Base-by-base conservation (phyloP, 129 eudicot species). In the Artemisia annua region DNA sequence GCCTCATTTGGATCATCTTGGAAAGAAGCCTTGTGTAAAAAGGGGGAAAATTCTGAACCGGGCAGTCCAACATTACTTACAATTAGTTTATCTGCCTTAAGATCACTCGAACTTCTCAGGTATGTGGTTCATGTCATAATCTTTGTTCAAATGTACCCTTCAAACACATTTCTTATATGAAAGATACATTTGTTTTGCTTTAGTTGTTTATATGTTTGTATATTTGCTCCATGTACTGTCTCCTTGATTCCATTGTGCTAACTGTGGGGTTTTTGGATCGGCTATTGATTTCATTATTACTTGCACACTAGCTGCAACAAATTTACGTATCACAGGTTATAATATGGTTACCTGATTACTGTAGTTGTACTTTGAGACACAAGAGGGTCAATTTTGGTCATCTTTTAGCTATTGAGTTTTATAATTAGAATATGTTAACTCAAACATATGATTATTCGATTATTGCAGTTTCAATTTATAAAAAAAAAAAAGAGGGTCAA, bases 61-160 rank as follows among this genome's bases (percentile, higher is more conserved):
- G 98, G 98, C 63, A 87, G 77, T 67, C 98, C 98, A 14, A 76
- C 95, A 71, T 77, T 93, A 67, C 91, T 93, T 68, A 86, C 92
- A 11, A 86, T 90, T 54, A 87, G 97, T 84, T 75, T 83, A 75
- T 89, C 98, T 60, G 97, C 98, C 11, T 60, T 90, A 59, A 81
- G 96, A 81, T 87, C 96, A 49, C 76, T 93, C 55, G 97, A 93
- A 67, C 80, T 87, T 70, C 70, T 85, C 87, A 87, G 97, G 98
- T 35, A 35, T 9, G 44, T 35, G 44, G 44, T 35, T 35, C 28
- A 35, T 35, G 44, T 35, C 8, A 35, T 35, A 35, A 35, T 35
- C 7, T 35, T 35, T 35, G 8, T 92, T 5, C 24, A 13, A 58
- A 32, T 48, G 1, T 53, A 56, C 65, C 54, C 44, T 50, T 57